Percentiles rank a stretch among this genome's conserved stretches.
These are phyloP conservation scores for Pulveroboletus sp. DNA, from an alignment of 768 basidiomycete genomes.

Conservation along the genomic window DNA sequence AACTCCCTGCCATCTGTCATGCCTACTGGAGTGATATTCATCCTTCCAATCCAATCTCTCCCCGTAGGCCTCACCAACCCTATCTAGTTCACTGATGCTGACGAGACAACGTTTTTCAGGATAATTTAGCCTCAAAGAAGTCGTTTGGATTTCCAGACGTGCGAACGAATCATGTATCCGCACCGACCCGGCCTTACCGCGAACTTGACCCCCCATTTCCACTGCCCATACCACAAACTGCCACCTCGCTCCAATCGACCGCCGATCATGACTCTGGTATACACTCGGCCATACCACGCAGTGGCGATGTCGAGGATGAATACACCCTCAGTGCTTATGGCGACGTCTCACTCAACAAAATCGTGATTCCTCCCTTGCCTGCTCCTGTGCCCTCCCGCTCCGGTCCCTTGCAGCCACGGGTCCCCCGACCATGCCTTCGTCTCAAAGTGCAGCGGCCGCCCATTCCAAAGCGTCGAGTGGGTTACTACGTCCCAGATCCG, in stretches of 20 bases:
- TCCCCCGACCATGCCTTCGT: constrained; percentile 17
- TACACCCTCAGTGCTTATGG: constrained; percentile 42
- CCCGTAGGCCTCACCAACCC: constrained; percentile 1
- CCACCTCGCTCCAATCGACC: not conserved
- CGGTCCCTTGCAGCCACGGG: not conserved
- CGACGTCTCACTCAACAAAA: constrained; percentile 40
- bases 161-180: not conserved
- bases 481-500: constrained; percentile 9
- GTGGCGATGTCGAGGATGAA: constrained; percentile 29
- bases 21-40: not conserved
- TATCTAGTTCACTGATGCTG: not conserved
- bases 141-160: not conserved
- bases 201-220: not conserved
- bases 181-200: not conserved
- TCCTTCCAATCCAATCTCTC: not conserved
- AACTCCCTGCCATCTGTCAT: constrained; percentile 1
- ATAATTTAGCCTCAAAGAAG: constrained; percentile 2
- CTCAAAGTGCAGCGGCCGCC: constrained; percentile 26
- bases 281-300: not conserved
- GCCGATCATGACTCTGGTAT: not conserved
- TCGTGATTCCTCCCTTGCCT: constrained; percentile 30
- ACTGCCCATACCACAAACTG: not conserved
- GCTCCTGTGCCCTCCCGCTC: not conserved
- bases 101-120: constrained; percentile 5
- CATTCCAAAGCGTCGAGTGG: constrained; percentile 23